Evolutionary conservation across 441 rosid species (phyloP), one percentile per base, ranked within the genome.

Genomic region (Bruguiera hainesii): DNA sequence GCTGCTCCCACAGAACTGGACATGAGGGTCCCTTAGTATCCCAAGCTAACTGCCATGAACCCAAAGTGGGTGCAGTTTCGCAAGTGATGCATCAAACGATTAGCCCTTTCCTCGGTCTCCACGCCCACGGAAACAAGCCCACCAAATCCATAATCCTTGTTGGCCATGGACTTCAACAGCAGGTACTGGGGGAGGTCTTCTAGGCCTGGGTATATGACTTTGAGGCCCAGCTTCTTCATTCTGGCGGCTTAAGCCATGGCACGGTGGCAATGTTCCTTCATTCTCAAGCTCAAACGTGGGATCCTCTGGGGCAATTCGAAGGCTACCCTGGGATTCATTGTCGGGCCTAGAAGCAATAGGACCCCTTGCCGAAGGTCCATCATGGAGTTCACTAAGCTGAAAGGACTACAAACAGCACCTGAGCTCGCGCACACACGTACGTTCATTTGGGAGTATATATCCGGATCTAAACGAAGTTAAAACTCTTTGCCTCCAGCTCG

Each of bases 241-340:
- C 86, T 72, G 29, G 76, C 79, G 0, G 98, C 99, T 25, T 76
- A 89, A n/a, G 72, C 76, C 79, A 80, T 30, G 51, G 97, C 98
- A 58, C 98, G 64, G 28, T 63, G 68, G 84, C 94, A 78, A 21
- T 94, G 99, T 77, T 89, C 99, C 67, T 77, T 94, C 90, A 94
- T 87, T 69, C 99, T 81, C 4, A 94, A 81, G 68, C 85, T 80
- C 67, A 91, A 70, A 67, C 91, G 97, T 61, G 99, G 99, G 56
- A 91, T 76, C 23, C 98, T 79, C 63, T 87, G 92, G 0, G 97
- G 87, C 4, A 94, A 76, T 61, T 89, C 97, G 50, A 85, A 89
- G 4, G 99, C 99, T 13, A 89, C 98, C 71, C 91, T 91, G 11
- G 99, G 83, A 57, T 94, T 94, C 99, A 89, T 91, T 31, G 98